A percentile compares a stretch with the other conserved stretches of the same genome.
Conservation (phyloP, 1,284 basidiomycete genomes). For the Tylopilus sp. region DNA sequence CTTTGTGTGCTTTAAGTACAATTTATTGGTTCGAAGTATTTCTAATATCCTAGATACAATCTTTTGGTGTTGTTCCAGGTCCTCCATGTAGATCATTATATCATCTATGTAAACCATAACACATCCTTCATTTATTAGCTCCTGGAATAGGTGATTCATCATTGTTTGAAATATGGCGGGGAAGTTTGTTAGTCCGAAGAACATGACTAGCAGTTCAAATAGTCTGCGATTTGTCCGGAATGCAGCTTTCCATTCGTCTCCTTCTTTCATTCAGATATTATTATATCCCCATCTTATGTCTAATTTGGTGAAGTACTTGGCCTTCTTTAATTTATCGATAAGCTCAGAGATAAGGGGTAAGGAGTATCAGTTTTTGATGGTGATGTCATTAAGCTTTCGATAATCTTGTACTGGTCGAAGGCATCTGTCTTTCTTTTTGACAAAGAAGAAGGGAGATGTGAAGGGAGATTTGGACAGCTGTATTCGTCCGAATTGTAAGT, state of each 20-base stretch:
- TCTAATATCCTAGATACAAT: not conserved
- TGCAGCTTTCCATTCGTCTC: constrained; percentile 7
- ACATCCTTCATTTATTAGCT: not conserved
- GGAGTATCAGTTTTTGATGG: not conserved
- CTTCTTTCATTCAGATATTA: constrained; percentile 1
- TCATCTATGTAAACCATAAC: not conserved
- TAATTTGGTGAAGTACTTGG: not conserved
- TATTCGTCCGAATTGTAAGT: no score
- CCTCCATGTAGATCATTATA: not conserved
- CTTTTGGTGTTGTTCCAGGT: not conserved
- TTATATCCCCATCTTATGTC: constrained; percentile 8
- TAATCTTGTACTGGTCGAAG: not conserved
- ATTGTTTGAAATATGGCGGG: not conserved
- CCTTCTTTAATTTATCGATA: not conserved
- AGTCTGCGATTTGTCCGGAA: not conserved
- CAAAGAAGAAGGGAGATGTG: not conserved
- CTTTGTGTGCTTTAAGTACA: not conserved
- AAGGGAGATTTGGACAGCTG: no score
- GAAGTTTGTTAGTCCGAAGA: not conserved
- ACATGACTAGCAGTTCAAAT: not conserved
- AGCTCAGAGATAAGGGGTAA: not conserved
- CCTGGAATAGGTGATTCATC: not conserved
- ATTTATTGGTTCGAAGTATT: not conserved
- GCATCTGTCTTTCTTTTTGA: not conserved
- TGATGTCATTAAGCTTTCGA: not conserved